phyloP scores from a whole-genome alignment of 805 yeast genomes.

The Kodamaea sagamina region DNA sequence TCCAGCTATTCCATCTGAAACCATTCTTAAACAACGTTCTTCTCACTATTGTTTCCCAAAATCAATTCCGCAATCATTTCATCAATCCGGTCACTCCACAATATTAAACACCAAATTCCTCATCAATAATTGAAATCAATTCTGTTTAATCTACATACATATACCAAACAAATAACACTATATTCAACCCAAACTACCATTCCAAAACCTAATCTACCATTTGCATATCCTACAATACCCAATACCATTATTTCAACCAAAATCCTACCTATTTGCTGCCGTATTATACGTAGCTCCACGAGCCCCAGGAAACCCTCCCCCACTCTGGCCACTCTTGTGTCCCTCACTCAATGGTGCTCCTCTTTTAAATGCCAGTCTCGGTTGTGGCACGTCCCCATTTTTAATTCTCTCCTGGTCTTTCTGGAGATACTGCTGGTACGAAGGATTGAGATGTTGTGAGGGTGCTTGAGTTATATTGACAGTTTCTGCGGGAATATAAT shows the following conservation, averaged over 20 bases:
- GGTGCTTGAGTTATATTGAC: conserved; percentile 42
- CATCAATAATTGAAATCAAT: too few species aligned
- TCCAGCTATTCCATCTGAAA: too few species aligned
- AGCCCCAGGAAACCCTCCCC: conserved; percentile 41
- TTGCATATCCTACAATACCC: too few species aligned
- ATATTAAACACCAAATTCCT: too few species aligned
- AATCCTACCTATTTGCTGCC: conserved; percentile 31
- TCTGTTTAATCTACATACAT: too few species aligned
- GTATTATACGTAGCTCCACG: conserved; percentile 37
- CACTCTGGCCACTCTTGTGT: conserved; percentile 22
- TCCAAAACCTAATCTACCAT: too few species aligned
- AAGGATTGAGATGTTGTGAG: conserved; percentile 39
- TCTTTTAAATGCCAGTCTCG: conserved; percentile 26
- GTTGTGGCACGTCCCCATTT: conserved; percentile 36
- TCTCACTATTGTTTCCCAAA: too few species aligned
- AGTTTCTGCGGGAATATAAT: conserved; percentile 32
- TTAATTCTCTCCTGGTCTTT: conserved; percentile 34
- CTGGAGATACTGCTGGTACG: conserved; percentile 34
- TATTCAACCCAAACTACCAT: too few species aligned
- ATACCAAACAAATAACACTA: too few species aligned
- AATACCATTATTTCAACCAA: not conserved
- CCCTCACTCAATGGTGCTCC: conserved; percentile 40
- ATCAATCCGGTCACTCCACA: too few species aligned
- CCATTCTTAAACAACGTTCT: too few species aligned
- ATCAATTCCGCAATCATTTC: too few species aligned